Conservation (phyloP, 139 green algal genomes). For the Tetraselmis chui region DNA sequence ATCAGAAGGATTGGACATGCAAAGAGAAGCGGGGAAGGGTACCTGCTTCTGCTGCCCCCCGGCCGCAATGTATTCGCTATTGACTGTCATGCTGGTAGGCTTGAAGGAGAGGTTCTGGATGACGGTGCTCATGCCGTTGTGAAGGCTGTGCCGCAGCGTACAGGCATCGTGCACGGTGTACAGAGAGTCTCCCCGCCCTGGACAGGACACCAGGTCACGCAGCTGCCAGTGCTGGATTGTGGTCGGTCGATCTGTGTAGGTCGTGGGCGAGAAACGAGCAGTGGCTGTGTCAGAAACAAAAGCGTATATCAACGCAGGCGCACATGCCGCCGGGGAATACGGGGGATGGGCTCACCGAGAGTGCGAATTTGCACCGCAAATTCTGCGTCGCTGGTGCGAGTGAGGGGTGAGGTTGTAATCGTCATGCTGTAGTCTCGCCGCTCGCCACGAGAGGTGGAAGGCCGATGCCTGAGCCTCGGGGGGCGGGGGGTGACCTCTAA, state of each 20-base stretch:
- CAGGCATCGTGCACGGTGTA: constrained; percentile 18
- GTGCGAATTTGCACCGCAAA: neutral
- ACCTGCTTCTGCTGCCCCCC: constrained; percentile 47
- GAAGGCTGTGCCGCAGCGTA: constrained; percentile 19
- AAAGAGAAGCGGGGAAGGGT: neutral
- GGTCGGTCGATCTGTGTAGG: constrained; percentile 12
- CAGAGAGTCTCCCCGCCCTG: constrained; percentile 29
- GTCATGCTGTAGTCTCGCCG: neutral
- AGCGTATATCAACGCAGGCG: neutral
- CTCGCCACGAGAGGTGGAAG: neutral
- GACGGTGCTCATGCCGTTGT: constrained; percentile 18
- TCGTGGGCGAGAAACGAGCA: neutral
- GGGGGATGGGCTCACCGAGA: neutral
- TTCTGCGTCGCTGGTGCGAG: neutral
- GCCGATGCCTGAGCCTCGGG: too few species aligned
- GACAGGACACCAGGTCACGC: constrained; percentile 60
- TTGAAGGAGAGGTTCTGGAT: constrained; percentile 50
- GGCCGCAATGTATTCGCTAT: constrained; percentile 50
- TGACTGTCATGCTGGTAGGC: constrained; percentile 65
- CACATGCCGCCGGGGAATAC: neutral
- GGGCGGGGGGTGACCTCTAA: too few species aligned
- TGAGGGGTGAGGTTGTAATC: neutral
- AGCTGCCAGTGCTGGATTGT: constrained; percentile 67
- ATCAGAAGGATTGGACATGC: too few species aligned
- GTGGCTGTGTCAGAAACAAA: too few species aligned